Base-by-base conservation (phyloP, 306 rosid genomes). In the Begonia masoniana region DNA sequence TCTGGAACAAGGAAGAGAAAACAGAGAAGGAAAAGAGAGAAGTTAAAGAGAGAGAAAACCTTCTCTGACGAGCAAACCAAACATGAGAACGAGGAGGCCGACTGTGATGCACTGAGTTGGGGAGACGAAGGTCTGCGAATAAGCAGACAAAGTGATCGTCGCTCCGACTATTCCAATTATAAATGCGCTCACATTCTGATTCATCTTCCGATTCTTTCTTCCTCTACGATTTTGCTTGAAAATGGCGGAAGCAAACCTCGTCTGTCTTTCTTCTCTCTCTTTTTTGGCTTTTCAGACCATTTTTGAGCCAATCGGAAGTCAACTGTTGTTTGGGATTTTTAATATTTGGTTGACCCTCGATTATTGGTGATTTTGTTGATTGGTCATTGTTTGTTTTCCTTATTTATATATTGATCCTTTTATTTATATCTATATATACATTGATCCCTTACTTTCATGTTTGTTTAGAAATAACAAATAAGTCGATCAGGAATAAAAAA, bases 81-180 rank as follows among this genome's bases (percentile, higher is more conserved):
- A 68, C 71, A 77, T 15, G 62, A 88, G 94, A 47, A 88, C 71
- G 47, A 88, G 43, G 35, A 85, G 93, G 43, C 97, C 97, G 16
- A 71, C 21, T 41, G 79, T 58, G 72, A 88, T 42, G 68, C 81
- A 63, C 62, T 80, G 87, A 61, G 57, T 52, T 61, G 95, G 74
- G 42, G 87, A 76, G 48, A 80, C 26, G 17, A 68, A 50, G 41
- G 70, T 71, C 60, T 85, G 97, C 45, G 94, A 76, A 63, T 85
- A 80, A 19, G 97, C 81, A 26, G 57, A 49, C 47, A 88, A 60
- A 19, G 94, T 88, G 15, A 82, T 59, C 14, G 71, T 68, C 58
- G 94, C 94, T 26, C 97, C 97, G 12, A 82, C 64, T 35, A 67
- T 4, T 43, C 97, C 97, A 55, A 88, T 88, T 60, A 80, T 9